Conservation (phyloP, 306 rosid genomes). For the Argentina anserina region DNA sequence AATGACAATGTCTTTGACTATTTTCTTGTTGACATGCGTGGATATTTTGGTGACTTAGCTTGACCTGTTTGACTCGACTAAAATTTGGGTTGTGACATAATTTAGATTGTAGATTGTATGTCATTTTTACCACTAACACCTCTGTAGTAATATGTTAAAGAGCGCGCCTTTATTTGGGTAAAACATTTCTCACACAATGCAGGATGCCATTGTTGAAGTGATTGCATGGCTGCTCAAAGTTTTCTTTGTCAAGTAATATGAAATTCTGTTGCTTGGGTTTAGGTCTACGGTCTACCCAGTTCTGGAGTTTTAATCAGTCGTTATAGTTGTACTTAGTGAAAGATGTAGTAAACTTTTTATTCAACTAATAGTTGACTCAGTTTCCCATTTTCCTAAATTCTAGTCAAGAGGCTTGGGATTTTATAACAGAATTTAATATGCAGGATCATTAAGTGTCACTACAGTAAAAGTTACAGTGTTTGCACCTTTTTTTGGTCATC, state of each 20-base stretch:
- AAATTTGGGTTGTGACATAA: neutral
- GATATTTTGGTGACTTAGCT: neutral
- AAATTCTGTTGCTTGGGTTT: neutral
- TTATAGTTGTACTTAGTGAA: conserved; percentile 1
- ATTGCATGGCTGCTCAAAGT: neutral
- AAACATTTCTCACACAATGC: neutral
- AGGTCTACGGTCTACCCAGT: neutral
- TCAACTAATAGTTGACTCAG: neutral
- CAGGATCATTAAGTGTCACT: neutral
- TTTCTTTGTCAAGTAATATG: neutral
- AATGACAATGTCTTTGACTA: neutral
- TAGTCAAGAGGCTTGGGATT: neutral
- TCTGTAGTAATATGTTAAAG: neutral
- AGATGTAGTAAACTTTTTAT: neutral
- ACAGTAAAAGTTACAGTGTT: neutral
- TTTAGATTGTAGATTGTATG: neutral
- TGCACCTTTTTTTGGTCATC: neutral
- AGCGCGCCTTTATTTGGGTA: neutral
- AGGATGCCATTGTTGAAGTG: neutral
- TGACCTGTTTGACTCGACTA: neutral
- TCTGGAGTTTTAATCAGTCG: neutral
- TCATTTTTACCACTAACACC: neutral
- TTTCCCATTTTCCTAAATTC: neutral
- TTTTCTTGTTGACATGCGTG: neutral
- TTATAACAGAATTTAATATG: neutral